phyloP scores from a whole-genome alignment of 192 early-diverging fungal genomes.

The Spinellus fusiger region DNA sequence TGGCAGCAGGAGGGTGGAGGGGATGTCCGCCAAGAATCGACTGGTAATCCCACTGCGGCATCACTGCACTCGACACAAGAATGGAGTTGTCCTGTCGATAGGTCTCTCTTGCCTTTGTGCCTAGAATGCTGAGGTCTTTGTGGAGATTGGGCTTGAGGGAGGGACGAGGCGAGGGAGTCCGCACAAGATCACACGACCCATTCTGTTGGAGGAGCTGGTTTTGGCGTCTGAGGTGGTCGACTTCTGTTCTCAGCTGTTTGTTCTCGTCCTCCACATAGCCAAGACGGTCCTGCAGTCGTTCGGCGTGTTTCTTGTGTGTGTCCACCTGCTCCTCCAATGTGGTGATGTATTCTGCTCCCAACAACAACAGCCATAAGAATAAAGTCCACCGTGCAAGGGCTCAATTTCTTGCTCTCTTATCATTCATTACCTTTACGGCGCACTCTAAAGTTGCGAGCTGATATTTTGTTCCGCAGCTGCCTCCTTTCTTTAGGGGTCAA shows the following conservation, averaged over 20 bases:
- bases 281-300: slow-evolving; percentile 16
- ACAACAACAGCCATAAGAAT: neutral
- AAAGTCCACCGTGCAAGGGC: neutral
- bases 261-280: slow-evolving; percentile 30
- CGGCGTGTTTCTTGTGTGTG: slow-evolving; percentile 26
- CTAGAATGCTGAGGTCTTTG: slow-evolving; percentile 28
- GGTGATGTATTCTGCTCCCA: slow-evolving; percentile 26
- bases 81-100: slow-evolving; percentile 22
- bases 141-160: slow-evolving; percentile 24
- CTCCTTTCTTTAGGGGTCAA: slow-evolving; percentile 58
- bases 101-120: slow-evolving; percentile 23
- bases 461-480: slow-evolving; percentile 72
- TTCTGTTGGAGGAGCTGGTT: slow-evolving; percentile 20
- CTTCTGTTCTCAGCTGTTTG: slow-evolving; percentile 19
- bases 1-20: neutral
- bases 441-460: slow-evolving; percentile 66
- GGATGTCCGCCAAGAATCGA: neutral
- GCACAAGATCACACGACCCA: neutral
- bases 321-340: slow-evolving; percentile 31
- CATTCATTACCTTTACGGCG: slow-evolving; percentile 51
- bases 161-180: slow-evolving; percentile 3
- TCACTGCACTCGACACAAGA: slow-evolving; percentile 24
- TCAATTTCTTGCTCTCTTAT: neutral
- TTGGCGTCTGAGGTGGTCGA: slow-evolving; percentile 25
- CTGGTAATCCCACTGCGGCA: slow-evolving; percentile 20